Conservation (phyloP, 2,329 filamentous ascomycete genomes). For the Diaporthe sp. region DNA sequence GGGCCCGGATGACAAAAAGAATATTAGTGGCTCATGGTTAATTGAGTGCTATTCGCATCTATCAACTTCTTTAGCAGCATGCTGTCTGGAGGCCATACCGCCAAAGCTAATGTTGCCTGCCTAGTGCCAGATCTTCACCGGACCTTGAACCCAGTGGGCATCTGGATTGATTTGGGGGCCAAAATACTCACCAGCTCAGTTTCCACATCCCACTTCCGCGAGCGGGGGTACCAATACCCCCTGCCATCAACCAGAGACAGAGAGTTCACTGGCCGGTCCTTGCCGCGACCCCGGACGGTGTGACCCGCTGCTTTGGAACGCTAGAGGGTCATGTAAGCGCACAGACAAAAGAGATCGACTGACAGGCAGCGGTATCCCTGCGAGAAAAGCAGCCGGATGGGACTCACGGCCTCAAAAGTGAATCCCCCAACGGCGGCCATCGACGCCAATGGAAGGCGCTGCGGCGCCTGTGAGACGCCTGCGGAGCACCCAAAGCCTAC, state of each 20-base stretch:
- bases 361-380: conserved; percentile 35
- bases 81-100: background rate
- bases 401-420: background rate
- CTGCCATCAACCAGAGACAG: background rate
- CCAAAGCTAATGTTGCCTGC: background rate
- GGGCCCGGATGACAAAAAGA: background rate
- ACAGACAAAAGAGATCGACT: background rate
- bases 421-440: background rate
- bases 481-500: background rate
- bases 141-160: background rate
- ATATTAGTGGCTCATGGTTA: background rate
- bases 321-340: conserved; percentile 12
- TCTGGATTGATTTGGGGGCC: background rate
- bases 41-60: background rate
- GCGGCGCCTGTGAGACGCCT: background rate
- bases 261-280: background rate
- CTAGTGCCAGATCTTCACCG: too few relatives aligned
- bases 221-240: background rate
- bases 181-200: background rate
- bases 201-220: background rate
- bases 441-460: background rate
- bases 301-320: conserved; percentile 34
- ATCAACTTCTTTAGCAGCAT: background rate
- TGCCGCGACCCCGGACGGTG: conserved; percentile 10
- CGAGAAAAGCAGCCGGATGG: background rate